Percentiles rank a stretch among this genome's conserved stretches.
phyloP scores from a whole-genome alignment of 306 rosid species.

The Dicorynia guianensis region DNA sequence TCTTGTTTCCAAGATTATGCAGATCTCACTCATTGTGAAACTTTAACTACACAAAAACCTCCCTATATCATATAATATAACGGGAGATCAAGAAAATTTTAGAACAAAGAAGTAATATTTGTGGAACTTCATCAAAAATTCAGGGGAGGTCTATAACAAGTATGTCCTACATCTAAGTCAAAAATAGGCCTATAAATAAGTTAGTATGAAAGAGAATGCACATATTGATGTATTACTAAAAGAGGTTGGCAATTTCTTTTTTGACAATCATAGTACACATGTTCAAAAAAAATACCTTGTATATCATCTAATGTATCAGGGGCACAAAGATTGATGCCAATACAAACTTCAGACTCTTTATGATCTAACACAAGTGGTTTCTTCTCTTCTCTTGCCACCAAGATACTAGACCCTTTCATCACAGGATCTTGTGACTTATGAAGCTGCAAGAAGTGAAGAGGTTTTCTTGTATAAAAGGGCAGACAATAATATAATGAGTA shows the following conservation, averaged over 20 bases:
- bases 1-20: no score
- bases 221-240: conserved; percentile 25
- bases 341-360: conserved; percentile 41
- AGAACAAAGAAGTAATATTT: no score
- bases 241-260: conserved; percentile 27
- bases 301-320: conserved; percentile 59
- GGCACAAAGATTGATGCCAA: conserved; percentile 54
- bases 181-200: conserved; percentile 32
- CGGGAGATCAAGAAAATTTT: no score
- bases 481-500: conserved; percentile 34
- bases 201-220: conserved; percentile 24
- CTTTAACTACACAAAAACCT: no score
- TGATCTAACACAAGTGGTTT: conserved; percentile 38
- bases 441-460: conserved; percentile 73
- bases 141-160: neutral
- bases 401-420: conserved; percentile 40
- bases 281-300: conserved; percentile 53
- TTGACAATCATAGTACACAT: neutral
- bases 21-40: no score
- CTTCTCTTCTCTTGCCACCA: conserved; percentile 48
- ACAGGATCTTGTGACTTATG: conserved; percentile 57
- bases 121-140: no score
- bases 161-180: conserved; percentile 3
- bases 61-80: no score
- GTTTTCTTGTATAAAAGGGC: conserved; percentile 44